Base-by-base conservation (phyloP, 192 early-diverging fungal species). In the Pilobolus umbonatus region DNA sequence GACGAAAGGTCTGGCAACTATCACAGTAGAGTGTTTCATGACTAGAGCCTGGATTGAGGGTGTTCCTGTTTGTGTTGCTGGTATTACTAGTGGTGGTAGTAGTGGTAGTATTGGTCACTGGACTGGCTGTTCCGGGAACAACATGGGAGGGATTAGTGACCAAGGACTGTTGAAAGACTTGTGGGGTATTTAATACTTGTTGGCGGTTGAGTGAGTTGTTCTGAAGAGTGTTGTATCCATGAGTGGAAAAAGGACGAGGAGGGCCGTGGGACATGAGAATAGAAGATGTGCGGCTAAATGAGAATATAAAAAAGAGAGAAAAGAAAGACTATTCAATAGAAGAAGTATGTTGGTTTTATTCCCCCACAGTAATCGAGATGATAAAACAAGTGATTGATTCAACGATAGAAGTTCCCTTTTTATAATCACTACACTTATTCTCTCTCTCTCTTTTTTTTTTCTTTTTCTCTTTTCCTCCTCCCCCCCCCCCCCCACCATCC, bases 91-190 rank as follows among this genome's bases (percentile, higher is more conserved):
- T 54, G 24, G 14, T 36, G 5, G 50, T 28, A 32, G 19, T 59
- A 3, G 31, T 47, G 36, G 21, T 59, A 48, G 22, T 31, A 38
- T 46, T 59, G 5, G 44, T n/a, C 25, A 22, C 31, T 22, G 48
- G 21, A 34, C 12, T 40, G 25, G 31, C 15, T 35, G 55, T 50
- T 7, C 7, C 3, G 12, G 28, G 35, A 21, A 22, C 31, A 14
- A 54, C 21, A 47, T 59, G 57, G 11, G n/a, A n/a, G n/a, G n/a
- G n/a, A n/a, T n/a, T n/a, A n/a, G n/a, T n/a, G n/a, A n/a, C n/a
- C n/a, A n/a, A n/a, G n/a, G n/a, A n/a, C n/a, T n/a, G n/a, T 25
- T 64, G 60, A 15, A 53, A 50, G 30, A 53, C 35, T 38, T 52
- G 59, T 40, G 14, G 29, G 31, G 14, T 14, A 21, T 56, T 56